A percentile compares a stretch with the other conserved stretches of the same genome.
Conservation (phyloP, 2,329 filamentous ascomycete genomes). For the Cryphonectria carpinicola region DNA sequence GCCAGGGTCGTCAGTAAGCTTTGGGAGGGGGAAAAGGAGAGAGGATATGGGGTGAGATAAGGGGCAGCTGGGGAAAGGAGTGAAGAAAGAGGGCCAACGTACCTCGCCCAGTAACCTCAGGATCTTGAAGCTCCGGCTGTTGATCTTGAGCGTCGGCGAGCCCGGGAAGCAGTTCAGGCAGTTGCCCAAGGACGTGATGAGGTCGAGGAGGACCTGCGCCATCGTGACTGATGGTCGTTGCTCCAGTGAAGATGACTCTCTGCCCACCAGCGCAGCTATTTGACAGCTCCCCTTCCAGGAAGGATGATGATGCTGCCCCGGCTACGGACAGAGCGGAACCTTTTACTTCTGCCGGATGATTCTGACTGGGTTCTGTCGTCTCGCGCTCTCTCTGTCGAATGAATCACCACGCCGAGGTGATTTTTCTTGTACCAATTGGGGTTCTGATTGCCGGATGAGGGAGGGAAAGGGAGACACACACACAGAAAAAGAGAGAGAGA, state of each 20-base stretch:
- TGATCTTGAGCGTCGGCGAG: slow-evolving; percentile 93
- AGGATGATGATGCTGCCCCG: background rate
- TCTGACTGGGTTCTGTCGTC: background rate
- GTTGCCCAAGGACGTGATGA: slow-evolving; percentile 89
- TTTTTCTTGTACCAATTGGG: background rate
- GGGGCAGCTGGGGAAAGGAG: background rate
- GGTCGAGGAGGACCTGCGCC: slow-evolving; percentile 84
- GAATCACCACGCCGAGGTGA: background rate
- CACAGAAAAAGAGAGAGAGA: background rate
- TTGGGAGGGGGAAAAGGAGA: no score
- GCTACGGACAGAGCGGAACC: slow-evolving; percentile 1
- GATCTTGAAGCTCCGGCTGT: slow-evolving; percentile 94
- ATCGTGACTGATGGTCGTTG: slow-evolving; percentile 48
- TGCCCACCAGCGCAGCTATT: background rate
- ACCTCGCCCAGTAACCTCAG: slow-evolving; percentile 90
- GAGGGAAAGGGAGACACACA: no score
- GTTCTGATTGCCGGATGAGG: background rate
- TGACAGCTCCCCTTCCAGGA: background rate
- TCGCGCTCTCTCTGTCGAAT: background rate
- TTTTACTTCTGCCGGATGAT: slow-evolving; percentile 1
- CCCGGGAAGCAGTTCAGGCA: slow-evolving; percentile 97
- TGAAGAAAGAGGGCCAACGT: slow-evolving; percentile 35
- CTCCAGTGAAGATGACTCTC: background rate
- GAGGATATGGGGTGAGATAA: background rate
- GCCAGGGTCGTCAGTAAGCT: background rate